Evolutionary conservation across 352 stramenopile genomes (phyloP).

Genomic region (Phytophthora pini): DNA sequence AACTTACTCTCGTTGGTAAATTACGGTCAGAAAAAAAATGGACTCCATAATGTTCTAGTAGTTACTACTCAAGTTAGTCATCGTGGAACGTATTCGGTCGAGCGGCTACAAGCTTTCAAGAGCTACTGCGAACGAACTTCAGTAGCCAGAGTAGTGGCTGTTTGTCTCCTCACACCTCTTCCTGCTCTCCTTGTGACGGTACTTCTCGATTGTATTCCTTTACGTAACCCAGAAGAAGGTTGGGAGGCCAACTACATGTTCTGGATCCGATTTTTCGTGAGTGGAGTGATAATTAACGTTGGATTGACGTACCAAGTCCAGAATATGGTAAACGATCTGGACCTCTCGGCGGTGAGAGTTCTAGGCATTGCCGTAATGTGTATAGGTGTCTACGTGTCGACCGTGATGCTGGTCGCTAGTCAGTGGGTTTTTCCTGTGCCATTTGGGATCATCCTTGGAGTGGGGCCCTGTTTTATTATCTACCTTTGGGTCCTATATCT

Average conservation of each 20-base stretch:
- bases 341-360: constrained; percentile 1
- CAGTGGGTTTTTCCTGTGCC: constrained; percentile 46
- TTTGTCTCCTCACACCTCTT: constrained; percentile 28
- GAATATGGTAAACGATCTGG: constrained; percentile 12
- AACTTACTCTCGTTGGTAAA: no score
- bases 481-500: constrained; percentile 18
- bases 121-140: constrained; percentile 33
- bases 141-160: not conserved
- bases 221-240: constrained; percentile 10
- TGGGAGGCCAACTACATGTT: constrained; percentile 36
- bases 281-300: constrained; percentile 6
- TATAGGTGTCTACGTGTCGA: constrained; percentile 18
- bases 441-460: constrained; percentile 33
- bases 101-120: constrained; percentile 42
- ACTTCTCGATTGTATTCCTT: constrained; percentile 19
- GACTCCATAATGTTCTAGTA: no score
- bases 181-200: constrained; percentile 12
- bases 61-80: constrained; percentile 6
- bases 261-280: constrained; percentile 29
- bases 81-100: constrained; percentile 46
- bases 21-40: no score
- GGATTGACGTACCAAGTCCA: constrained; percentile 12
- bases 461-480: constrained; percentile 15
- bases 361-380: not conserved
- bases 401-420: constrained; percentile 20